These are phyloP conservation scores for Hylodesmum podocarpum DNA, from an alignment of 306 rosid genomes.

Conservation along the genomic window DNA sequence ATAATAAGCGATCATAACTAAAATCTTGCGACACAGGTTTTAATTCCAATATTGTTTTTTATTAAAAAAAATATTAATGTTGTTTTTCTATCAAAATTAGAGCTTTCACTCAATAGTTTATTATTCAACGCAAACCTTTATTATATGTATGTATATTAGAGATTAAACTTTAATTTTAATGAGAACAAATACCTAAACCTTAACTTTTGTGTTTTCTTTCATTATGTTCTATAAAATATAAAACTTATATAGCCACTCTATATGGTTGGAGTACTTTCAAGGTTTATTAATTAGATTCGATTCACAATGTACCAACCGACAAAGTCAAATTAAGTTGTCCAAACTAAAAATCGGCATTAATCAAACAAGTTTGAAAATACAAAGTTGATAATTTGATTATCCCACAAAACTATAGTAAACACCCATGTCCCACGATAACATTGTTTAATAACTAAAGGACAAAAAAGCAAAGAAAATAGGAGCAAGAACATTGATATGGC, in stretches of 20 bases:
- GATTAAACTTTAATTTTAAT: neutral
- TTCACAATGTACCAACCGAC: neutral
- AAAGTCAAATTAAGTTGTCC: neutral
- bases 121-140: neutral
- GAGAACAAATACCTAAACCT: no score
- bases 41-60: neutral
- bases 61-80: no score
- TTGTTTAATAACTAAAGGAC: neutral
- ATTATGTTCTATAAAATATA: neutral
- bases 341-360: neutral
- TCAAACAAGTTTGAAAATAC: neutral
- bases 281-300: neutral
- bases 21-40: no score
- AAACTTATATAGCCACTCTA: neutral
- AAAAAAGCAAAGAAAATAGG: neutral
- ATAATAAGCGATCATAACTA: no score
- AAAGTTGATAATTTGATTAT: neutral
- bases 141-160: neutral
- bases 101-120: neutral
- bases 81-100: neutral
- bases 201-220: neutral
- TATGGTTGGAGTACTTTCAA: neutral
- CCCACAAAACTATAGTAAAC: neutral
- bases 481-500: conserved; percentile 23
- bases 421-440: conserved; percentile 24